phyloP scores from a whole-genome alignment of 306 rosid genomes.

The Fragaria ananassa region DNA sequence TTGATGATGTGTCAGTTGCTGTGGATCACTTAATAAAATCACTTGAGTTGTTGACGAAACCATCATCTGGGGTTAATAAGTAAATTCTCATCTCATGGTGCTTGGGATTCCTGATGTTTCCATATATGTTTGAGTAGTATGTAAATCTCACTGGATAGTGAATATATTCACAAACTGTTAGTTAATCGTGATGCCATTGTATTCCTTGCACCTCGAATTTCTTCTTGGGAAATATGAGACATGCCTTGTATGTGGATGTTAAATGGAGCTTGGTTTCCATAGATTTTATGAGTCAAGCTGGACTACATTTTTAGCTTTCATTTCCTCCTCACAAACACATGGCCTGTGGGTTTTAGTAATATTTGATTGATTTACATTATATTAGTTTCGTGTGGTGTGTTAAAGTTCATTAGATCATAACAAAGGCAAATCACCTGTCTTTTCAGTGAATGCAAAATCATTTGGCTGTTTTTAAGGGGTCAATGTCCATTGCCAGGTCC shows the following conservation, averaged over 20 bases:
- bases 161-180: neutral
- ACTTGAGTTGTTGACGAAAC: constrained; percentile 86
- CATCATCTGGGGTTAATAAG: constrained; percentile 57
- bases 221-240: neutral
- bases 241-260: neutral
- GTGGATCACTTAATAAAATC: constrained; percentile 83
- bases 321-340: neutral
- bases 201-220: neutral
- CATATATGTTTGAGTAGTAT: constrained; percentile 20
- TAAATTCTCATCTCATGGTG: constrained; percentile 3
- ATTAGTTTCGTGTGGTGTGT: neutral
- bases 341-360: neutral
- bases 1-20: constrained; percentile 87
- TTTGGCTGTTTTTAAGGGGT: neutral
- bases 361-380: neutral
- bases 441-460: neutral
- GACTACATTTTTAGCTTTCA: neutral
- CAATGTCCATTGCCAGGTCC: neutral
- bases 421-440: neutral
- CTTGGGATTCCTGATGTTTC: constrained; percentile 23
- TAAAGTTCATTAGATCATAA: neutral
- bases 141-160: constrained; percentile 34
- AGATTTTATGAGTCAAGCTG: neutral
- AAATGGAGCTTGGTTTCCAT: constrained; percentile 7
- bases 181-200: neutral